phyloP scores from a whole-genome alignment of 495 filamentous ascomycete genomes.

The Penicillium lagena region DNA sequence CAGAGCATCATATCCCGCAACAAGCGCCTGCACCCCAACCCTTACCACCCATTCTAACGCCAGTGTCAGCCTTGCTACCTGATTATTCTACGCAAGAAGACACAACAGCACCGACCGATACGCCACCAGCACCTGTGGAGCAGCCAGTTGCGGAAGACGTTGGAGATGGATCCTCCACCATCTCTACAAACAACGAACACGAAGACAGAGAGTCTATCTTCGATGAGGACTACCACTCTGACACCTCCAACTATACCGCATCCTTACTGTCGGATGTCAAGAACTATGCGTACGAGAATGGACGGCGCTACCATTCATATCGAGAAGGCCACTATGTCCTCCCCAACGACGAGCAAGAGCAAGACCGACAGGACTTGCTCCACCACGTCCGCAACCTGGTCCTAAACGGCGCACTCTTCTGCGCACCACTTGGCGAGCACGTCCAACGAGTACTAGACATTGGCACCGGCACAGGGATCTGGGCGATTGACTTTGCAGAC shows the following conservation, averaged over 20 bases:
- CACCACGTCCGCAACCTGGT: constrained; percentile 46
- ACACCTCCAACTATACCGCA: constrained; percentile 18
- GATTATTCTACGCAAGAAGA: no score
- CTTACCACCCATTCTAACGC: no score
- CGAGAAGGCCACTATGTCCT: constrained; percentile 58
- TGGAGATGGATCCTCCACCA: constrained; percentile 6
- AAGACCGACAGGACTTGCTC: constrained; percentile 39
- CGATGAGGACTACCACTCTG: constrained; percentile 14
- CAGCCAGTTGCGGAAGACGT: neutral
- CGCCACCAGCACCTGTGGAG: neutral
- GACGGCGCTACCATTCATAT: constrained; percentile 62
- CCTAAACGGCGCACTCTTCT: constrained; percentile 49
- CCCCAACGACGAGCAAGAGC: constrained; percentile 33
- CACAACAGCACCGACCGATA: neutral
- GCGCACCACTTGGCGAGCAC: constrained; percentile 51
- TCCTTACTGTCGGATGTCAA: constrained; percentile 19
- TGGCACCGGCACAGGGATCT: constrained; percentile 62
- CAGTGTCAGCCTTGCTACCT: no score
- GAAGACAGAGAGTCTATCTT: constrained; percentile 10
- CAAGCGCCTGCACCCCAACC: neutral
- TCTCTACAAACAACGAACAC: constrained; percentile 5
- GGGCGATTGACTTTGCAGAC: constrained; percentile 58
- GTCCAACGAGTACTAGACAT: constrained; percentile 59
- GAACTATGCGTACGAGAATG: constrained; percentile 45
- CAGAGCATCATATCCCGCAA: no score